Conservation (phyloP, 805 yeast species). For the Limtongozyma cylindracea region DNA sequence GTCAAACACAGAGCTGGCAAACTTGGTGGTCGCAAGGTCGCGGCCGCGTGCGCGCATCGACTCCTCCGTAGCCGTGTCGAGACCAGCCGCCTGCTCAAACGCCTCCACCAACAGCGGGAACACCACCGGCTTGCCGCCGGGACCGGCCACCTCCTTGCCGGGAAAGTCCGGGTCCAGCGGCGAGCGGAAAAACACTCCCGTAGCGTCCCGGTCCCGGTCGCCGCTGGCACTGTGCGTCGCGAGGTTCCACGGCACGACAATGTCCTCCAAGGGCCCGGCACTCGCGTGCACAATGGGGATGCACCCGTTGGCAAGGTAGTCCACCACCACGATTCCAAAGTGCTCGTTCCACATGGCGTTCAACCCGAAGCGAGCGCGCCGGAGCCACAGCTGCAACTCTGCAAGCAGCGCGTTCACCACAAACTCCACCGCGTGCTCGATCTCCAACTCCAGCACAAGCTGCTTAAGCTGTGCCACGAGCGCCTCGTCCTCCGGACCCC, state of each 20-base stretch:
- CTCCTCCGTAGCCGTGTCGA: no score
- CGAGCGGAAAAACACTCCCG: slow-evolving; percentile 59
- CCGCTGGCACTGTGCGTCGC: slow-evolving; percentile 30
- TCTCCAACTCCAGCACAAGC: slow-evolving; percentile 9
- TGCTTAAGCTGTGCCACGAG: slow-evolving; percentile 24
- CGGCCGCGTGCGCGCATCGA: no score
- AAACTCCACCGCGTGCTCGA: slow-evolving; percentile 19
- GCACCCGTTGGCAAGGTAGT: slow-evolving; percentile 64
- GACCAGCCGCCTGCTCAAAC: no score
- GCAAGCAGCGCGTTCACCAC: slow-evolving; percentile 53
- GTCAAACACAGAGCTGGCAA: no score
- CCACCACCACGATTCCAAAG: slow-evolving; percentile 94
- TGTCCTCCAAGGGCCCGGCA: slow-evolving; percentile 86
- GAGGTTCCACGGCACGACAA: slow-evolving; percentile 16
- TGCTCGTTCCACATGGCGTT: slow-evolving; percentile 99
- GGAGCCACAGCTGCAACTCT: slow-evolving; percentile 26
- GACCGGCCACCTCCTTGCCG: slow-evolving; percentile 1
- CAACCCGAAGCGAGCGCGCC: slow-evolving; percentile 43
- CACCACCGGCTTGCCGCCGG: slow-evolving; percentile 1
- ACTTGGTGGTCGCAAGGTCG: no score
- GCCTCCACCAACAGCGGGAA: slow-evolving; percentile 23
- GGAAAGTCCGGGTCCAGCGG: slow-evolving; percentile 45
- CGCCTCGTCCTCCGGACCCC: slow-evolving; percentile 38
- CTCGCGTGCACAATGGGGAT: slow-evolving; percentile 84
- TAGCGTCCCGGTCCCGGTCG: no score